These are phyloP conservation scores for Pilasporangium apinafurcum DNA, from an alignment of 352 stramenopile genomes.

Conservation along the genomic window DNA sequence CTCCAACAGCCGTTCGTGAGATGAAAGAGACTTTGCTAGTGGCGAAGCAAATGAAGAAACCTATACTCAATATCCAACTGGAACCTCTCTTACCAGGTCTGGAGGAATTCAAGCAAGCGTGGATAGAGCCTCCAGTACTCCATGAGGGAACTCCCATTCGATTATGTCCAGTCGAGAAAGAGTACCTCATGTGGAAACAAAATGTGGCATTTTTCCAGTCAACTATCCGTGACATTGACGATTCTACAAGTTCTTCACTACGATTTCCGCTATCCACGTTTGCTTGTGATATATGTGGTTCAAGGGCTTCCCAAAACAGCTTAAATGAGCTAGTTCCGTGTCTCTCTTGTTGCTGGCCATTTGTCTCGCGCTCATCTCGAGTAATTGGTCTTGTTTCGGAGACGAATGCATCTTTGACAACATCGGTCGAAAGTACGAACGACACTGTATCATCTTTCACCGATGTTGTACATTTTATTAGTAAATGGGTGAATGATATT, in stretches of 20 bases:
- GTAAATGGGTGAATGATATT: conserved; percentile 16
- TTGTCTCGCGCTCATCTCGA: conserved; percentile 5
- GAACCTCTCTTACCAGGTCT: conserved; percentile 11
- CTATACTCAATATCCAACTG: conserved; percentile 22
- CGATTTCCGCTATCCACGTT: too few relatives aligned
- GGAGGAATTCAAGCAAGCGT: conserved; percentile 15
- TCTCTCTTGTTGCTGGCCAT: conserved; percentile 15
- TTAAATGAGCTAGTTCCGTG: conserved; percentile 6
- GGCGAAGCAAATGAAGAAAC: conserved; percentile 8
- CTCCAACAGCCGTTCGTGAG: conserved; percentile 8
- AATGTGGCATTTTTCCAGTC: conserved; percentile 7
- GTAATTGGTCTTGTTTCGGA: too few relatives aligned
- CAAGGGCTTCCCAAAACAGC: not conserved
- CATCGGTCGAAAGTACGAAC: too few relatives aligned
- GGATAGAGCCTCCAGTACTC: conserved; percentile 1
- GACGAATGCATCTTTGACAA: too few relatives aligned
- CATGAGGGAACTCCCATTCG: not conserved
- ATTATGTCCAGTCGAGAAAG: conserved; percentile 9
- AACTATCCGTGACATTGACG: not conserved
- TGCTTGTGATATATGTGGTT: too few relatives aligned
- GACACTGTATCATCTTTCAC: not conserved
- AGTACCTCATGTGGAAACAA: conserved; percentile 14
- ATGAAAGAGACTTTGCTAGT: conserved; percentile 9
- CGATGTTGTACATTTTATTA: conserved; percentile 1
- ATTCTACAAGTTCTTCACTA: not conserved